These are phyloP conservation scores for Mucor plumbeus DNA, from an alignment of 371 early-diverging fungal genomes.

Conservation along the genomic window DNA sequence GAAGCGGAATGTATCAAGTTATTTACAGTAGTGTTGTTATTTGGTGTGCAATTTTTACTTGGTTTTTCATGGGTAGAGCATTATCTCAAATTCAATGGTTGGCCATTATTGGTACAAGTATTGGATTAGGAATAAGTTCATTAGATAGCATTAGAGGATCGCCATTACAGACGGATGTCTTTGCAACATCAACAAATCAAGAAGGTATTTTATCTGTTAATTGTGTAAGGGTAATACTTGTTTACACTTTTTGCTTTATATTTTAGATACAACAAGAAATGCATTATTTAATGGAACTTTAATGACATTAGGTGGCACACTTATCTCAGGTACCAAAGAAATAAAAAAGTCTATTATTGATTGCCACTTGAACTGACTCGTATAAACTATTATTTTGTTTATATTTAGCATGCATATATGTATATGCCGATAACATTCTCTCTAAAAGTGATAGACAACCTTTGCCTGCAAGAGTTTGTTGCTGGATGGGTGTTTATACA, in stretches of 20 bases:
- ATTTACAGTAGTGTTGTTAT: slow-evolving; percentile 78
- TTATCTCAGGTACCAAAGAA: slow-evolving; percentile 51
- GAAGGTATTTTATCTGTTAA: not conserved
- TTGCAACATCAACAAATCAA: not conserved
- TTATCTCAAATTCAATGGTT: slow-evolving; percentile 67
- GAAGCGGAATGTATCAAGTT: slow-evolving; percentile 79
- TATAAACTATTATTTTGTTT: slow-evolving; percentile 1
- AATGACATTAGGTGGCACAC: slow-evolving; percentile 57
- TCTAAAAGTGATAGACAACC: slow-evolving; percentile 49
- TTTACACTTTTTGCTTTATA: not conserved
- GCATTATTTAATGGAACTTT: slow-evolving; percentile 48
- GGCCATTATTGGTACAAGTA: slow-evolving; percentile 67
- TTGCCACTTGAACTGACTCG: not conserved
- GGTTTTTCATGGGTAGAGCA: slow-evolving; percentile 60
- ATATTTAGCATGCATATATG: slow-evolving; percentile 49
- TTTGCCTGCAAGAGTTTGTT: slow-evolving; percentile 53
- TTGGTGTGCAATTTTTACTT: slow-evolving; percentile 74
- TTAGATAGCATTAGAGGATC: slow-evolving; percentile 33
- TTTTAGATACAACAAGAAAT: not conserved
- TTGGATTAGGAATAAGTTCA: slow-evolving; percentile 70
- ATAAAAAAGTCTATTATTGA: not conserved
- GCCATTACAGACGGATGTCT: slow-evolving; percentile 5
- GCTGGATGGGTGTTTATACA: slow-evolving; percentile 57
- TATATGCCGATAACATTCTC: slow-evolving; percentile 56
- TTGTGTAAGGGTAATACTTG: not conserved